Base-by-base conservation (phyloP, 176 grass and related monocot species). In the Puya raimondii region DNA sequence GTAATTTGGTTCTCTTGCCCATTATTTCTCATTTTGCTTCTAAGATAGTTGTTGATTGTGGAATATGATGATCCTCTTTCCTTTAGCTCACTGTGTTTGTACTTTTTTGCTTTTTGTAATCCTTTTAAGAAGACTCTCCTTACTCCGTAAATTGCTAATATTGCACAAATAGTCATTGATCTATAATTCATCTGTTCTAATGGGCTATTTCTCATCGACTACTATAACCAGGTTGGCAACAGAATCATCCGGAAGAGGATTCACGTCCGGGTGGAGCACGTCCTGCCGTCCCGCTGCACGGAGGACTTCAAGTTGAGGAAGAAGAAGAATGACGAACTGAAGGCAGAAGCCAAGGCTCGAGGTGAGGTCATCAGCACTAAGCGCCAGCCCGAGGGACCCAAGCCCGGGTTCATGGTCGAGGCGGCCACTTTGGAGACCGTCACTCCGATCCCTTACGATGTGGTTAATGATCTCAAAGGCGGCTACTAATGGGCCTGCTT, bases 401-500 rank as follows among this genome's bases (percentile, higher is more conserved):
- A 97, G 49, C 93, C 93, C 8, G 93, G 89, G 9, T 97, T 97
- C 81, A 97, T 92, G 89, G 86, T 92, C 0, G 93, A 85, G 65
- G 89, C 84, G 10, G 72, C 84, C 20, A 90, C 82, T 1, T 59
- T 96, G 2, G 91, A 91, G 84, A 91, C 91, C 0, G 91, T 96
- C 48, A 96, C 91, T 47, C 87, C 91, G 15, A 97, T 97, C 68
- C 93, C 93, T 1, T 97, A 97, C 5, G 93, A 97, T 64, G 93
- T 97, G 49, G 89, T 97, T 70, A 97, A 92, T 23, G 93, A 92
- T 76, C 93, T 97, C 81, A 97, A 92, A 83, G 93, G 93, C 27
- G 93, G 93, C 58, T 97, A 97, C 71, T 97, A 85, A 12, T 42
- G 4, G 33, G 33, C 13, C 14, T 42, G 14, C 53, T 17, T 4